A percentile compares a stretch with the other conserved stretches of the same genome.
Evolutionary conservation across 805 yeast species (phyloP).

Genomic region (Candida xiaguanensis): DNA sequence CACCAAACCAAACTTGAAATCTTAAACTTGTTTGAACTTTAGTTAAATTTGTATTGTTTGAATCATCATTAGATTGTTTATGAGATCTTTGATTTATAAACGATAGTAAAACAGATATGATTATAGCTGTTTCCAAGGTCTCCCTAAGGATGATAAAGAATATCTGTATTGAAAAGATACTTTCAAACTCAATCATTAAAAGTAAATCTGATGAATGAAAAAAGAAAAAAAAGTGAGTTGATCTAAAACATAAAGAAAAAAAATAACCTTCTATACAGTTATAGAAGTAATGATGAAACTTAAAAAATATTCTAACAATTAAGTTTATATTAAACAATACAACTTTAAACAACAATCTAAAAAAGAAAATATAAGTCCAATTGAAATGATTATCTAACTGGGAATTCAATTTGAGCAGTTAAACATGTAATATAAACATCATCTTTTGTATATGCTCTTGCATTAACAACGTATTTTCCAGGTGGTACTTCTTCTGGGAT

Average conservation of each 20-base stretch:
- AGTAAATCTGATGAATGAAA: background rate
- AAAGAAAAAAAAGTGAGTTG: background rate
- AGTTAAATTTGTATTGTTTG: conserved; percentile 3
- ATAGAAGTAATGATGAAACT: too few species aligned
- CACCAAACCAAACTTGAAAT: conserved; percentile 81
- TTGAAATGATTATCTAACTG: conserved; percentile 19
- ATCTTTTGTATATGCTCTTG: conserved; percentile 84
- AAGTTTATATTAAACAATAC: too few species aligned
- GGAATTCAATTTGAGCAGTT: conserved; percentile 64
- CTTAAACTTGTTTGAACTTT: conserved; percentile 30
- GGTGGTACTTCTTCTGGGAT: conserved; percentile 94
- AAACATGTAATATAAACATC: conserved; percentile 83
- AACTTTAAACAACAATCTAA: too few species aligned
- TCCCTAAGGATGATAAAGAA: conserved; percentile 74
- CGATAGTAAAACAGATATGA: conserved; percentile 71
- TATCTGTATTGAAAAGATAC: conserved; percentile 67
- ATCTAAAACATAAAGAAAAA: background rate
- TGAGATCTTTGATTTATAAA: conserved; percentile 57
- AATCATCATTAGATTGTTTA: conserved; percentile 1
- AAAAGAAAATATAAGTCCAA: background rate
- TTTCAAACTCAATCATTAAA: conserved; percentile 20
- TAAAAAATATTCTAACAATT: too few species aligned
- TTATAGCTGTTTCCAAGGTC: conserved; percentile 68
- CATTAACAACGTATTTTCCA: conserved; percentile 81
- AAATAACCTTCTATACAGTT: background rate